Conservation (phyloP, 768 basidiomycete species). For the Mycena indigotica region DNA sequence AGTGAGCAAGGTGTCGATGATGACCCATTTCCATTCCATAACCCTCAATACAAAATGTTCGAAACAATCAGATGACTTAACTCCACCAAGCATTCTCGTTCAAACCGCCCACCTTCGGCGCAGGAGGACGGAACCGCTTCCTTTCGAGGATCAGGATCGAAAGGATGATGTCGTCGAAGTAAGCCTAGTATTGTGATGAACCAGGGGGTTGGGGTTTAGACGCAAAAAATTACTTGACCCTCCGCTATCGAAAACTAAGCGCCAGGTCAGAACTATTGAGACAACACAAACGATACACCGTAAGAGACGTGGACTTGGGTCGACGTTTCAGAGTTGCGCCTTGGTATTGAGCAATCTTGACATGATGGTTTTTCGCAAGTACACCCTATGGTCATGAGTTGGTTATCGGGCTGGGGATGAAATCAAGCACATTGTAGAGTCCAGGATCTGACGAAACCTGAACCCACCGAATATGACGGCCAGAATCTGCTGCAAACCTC, state of each 20-base stretch:
- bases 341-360: slow-evolving; percentile 14
- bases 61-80: slow-evolving; percentile 66
- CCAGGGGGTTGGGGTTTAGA: too few relatives aligned
- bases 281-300: slow-evolving; percentile 1
- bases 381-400: not conserved
- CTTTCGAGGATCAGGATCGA: slow-evolving; percentile 38
- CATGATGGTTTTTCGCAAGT: not conserved
- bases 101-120: not conserved
- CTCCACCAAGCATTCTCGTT: slow-evolving; percentile 7
- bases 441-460: slow-evolving; percentile 2
- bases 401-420: not conserved
- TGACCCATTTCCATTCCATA: slow-evolving; percentile 73
- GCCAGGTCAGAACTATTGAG: not conserved
- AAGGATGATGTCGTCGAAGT: slow-evolving; percentile 37
- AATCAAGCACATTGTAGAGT: slow-evolving; percentile 3
- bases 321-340: slow-evolving; percentile 1
- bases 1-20: slow-evolving; percentile 56
- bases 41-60: slow-evolving; percentile 71
- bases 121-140: slow-evolving; percentile 28
- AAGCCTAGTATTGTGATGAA: too few relatives aligned
- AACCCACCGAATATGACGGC: slow-evolving; percentile 13
- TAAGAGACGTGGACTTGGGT: not conserved
- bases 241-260: not conserved
- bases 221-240: slow-evolving; percentile 12
- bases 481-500: slow-evolving; percentile 5